Percentiles rank a stretch among this genome's conserved stretches.
Evolutionary conservation across 2,329 filamentous ascomycete genomes (phyloP).

Genomic region (Dryadomyces quercivorus): DNA sequence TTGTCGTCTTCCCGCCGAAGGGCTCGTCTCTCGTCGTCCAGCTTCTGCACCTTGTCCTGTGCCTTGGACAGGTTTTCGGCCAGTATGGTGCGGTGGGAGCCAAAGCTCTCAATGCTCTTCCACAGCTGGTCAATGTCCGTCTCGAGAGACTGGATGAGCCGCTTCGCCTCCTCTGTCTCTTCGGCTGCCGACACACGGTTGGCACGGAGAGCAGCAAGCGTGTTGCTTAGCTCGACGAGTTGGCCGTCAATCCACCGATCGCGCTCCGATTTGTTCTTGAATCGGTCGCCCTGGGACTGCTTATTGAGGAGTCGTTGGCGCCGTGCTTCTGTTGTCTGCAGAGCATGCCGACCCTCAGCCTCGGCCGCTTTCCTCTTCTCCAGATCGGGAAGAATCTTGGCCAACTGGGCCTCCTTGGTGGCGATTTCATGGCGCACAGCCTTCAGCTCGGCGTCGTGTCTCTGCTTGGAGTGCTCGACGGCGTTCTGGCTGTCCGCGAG

Average conservation of each 20-base stretch:
- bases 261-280: slow-evolving; percentile 77
- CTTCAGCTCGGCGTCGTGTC: slow-evolving; percentile 60
- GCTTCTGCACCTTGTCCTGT: slow-evolving; percentile 63
- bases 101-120: slow-evolving; percentile 67
- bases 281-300: slow-evolving; percentile 78
- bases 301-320: slow-evolving; percentile 79
- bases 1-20: slow-evolving; percentile 85
- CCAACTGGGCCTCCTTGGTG: slow-evolving; percentile 64
- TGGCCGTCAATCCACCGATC: slow-evolving; percentile 73
- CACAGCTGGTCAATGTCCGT: slow-evolving; percentile 60
- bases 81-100: slow-evolving; percentile 58
- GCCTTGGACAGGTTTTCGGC: slow-evolving; percentile 64
- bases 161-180: slow-evolving; percentile 43
- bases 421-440: slow-evolving; percentile 63
- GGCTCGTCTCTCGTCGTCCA: slow-evolving; percentile 78
- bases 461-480: slow-evolving; percentile 58
- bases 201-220: slow-evolving; percentile 68
- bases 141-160: slow-evolving; percentile 41
- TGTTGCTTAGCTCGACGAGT: slow-evolving; percentile 66
- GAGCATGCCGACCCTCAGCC: slow-evolving; percentile 52
- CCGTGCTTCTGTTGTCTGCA: slow-evolving; percentile 64
- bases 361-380: slow-evolving; percentile 63
- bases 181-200: slow-evolving; percentile 76
- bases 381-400: slow-evolving; percentile 64
- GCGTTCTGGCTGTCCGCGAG: slow-evolving; percentile 72